Evolutionary conservation across 805 yeast species (phyloP).

Genomic region (Starmerella floris): DNA sequence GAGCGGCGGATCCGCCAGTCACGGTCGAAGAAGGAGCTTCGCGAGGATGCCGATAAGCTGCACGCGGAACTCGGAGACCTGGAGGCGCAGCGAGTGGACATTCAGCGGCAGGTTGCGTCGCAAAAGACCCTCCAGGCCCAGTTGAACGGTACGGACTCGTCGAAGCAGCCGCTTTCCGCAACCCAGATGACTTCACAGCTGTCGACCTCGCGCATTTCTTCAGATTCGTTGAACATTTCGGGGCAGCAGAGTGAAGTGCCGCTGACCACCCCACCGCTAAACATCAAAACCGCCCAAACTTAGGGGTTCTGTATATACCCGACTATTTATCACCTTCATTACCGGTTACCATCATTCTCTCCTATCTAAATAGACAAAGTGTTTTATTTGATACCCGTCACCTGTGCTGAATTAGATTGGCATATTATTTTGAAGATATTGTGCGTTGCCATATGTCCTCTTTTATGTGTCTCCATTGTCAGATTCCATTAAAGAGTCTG

Average conservation of each 20-base stretch:
- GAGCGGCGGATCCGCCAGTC: constrained; percentile 11
- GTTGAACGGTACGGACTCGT: neutral
- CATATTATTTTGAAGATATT: too few relatives aligned
- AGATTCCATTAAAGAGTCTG: too few relatives aligned
- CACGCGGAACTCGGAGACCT: constrained; percentile 17
- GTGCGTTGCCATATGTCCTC: too few relatives aligned
- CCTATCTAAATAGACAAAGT: too few relatives aligned
- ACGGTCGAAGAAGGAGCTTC: constrained; percentile 13
- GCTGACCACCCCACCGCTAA: constrained; percentile 5
- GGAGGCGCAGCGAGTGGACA: constrained; percentile 10
- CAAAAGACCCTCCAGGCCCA: constrained; percentile 1
- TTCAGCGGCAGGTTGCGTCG: constrained; percentile 12
- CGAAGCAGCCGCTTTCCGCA: neutral
- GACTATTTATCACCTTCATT: too few relatives aligned
- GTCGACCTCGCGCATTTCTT: too few relatives aligned
- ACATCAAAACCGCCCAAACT: constrained; percentile 3
- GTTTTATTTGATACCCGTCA: too few relatives aligned
- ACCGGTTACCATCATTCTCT: too few relatives aligned
- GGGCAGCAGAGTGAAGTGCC: neutral
- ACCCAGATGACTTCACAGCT: neutral
- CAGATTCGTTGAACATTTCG: neutral
- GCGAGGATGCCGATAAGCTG: constrained; percentile 7
- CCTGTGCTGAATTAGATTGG: too few relatives aligned
- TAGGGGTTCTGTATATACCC: too few relatives aligned
- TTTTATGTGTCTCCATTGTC: too few relatives aligned